A percentile compares a stretch with the other conserved stretches of the same genome.
Evolutionary conservation across 441 rosid genomes (phyloP).

Genomic region (Biscutella auriculata): DNA sequence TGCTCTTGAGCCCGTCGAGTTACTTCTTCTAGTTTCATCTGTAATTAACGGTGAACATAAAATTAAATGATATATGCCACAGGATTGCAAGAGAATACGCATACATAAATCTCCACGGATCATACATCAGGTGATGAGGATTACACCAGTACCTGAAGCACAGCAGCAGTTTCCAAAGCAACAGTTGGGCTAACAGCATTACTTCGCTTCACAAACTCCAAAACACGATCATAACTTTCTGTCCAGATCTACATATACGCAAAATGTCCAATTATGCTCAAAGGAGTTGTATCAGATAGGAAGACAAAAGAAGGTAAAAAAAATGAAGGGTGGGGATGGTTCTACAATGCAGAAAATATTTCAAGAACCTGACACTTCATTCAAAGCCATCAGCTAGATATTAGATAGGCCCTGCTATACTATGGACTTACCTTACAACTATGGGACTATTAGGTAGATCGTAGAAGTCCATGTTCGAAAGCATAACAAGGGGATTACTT

Average conservation of each 20-base stretch:
- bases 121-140: background rate
- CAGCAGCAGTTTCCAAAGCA: constrained; percentile 95
- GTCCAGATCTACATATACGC: constrained; percentile 52
- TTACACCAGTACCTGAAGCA: constrained; percentile 72
- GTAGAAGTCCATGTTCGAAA: background rate
- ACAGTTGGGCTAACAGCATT: constrained; percentile 91
- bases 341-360: background rate
- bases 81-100: background rate
- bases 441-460: constrained; percentile 1
- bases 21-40: constrained; percentile 91
- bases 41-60: constrained; percentile 10
- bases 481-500: too few relatives aligned
- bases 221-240: constrained; percentile 84
- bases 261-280: constrained; percentile 6
- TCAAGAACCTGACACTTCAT: constrained; percentile 2
- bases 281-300: background rate
- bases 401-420: constrained; percentile 5
- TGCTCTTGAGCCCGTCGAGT: constrained; percentile 98
- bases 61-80: background rate
- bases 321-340: background rate
- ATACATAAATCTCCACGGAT: background rate
- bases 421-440: background rate
- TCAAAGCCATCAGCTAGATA: constrained; percentile 4
- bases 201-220: constrained; percentile 92
- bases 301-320: background rate